Conservation (phyloP, 768 basidiomycete genomes). For the Suillus lakei region DNA sequence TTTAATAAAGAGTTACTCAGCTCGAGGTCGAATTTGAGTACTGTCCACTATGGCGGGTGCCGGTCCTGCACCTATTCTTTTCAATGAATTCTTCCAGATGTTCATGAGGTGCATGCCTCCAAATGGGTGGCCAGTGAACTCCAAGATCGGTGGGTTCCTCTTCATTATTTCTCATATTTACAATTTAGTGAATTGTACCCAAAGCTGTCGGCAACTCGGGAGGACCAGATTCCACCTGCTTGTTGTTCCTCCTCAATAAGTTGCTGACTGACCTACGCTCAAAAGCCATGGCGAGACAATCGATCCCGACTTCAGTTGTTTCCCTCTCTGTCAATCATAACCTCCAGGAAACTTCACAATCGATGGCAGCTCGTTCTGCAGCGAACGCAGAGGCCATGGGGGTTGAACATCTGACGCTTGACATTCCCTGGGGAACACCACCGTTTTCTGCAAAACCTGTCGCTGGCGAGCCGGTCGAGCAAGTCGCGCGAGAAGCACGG, state of each 20-base stretch:
- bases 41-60: neutral
- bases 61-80: constrained; percentile 41
- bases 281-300: constrained; percentile 17
- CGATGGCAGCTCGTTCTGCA: constrained; percentile 58
- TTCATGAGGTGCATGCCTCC: constrained; percentile 54
- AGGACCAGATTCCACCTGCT: constrained; percentile 81
- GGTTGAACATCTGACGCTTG: constrained; percentile 49
- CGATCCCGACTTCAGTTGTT: constrained; percentile 38
- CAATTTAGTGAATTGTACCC: neutral
- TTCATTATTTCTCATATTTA: neutral
- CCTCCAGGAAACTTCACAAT: constrained; percentile 60
- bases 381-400: constrained; percentile 46
- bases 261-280: constrained; percentile 34
- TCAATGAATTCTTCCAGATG: constrained; percentile 52
- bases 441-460: constrained; percentile 56
- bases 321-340: constrained; percentile 74
- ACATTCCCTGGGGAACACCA: constrained; percentile 60
- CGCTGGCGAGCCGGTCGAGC: constrained; percentile 51
- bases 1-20: neutral
- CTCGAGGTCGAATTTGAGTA: neutral
- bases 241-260: constrained; percentile 68
- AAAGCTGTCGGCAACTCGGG: constrained; percentile 83
- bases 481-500: constrained; percentile 60
- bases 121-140: constrained; percentile 45
- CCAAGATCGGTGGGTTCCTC: constrained; percentile 46